Conservation (phyloP, 2,329 filamentous ascomycete species). For the Tolypocladium tundrense region DNA sequence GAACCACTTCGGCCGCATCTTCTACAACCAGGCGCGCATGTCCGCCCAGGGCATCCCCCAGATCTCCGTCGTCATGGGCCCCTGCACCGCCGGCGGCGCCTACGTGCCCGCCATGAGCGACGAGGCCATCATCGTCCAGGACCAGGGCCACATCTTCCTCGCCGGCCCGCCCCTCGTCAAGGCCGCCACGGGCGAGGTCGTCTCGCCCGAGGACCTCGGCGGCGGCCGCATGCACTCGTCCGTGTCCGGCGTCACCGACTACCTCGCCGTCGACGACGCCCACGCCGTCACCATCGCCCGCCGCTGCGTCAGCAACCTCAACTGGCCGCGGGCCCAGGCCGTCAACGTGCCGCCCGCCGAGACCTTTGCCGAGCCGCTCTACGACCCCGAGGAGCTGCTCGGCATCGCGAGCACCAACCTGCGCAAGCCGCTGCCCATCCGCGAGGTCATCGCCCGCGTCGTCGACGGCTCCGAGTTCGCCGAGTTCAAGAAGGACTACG, state of each 20-base stretch:
- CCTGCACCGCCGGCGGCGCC: conserved; percentile 89
- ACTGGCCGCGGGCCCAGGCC: conserved; percentile 56
- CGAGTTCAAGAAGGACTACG: conserved; percentile 92
- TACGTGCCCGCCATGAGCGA: conserved; percentile 98
- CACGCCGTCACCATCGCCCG: conserved; percentile 82
- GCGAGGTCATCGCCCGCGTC: conserved; percentile 85
- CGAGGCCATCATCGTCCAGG: conserved; percentile 91
- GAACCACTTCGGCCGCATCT: conserved; percentile 94
- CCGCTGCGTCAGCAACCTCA: conserved; percentile 77
- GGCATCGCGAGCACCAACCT: conserved; percentile 89
- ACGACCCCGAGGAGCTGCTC: conserved; percentile 68
- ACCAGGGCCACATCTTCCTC: conserved; percentile 95
- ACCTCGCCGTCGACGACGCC: conserved; percentile 86
- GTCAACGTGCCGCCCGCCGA: conserved; percentile 24
- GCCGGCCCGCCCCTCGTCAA: conserved; percentile 91
- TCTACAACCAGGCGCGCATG: conserved; percentile 97
- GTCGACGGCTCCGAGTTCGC: conserved; percentile 85
- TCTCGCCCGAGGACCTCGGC: conserved; percentile 82
- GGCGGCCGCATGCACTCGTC: conserved; percentile 84
- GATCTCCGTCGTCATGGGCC: conserved; percentile 92
- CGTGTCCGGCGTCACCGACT: conserved; percentile 88
- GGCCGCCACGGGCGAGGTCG: conserved; percentile 87
- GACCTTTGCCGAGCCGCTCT: conserved; percentile 63
- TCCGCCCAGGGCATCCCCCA: conserved; percentile 81
- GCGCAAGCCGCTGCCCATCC: conserved; percentile 72